A percentile compares a stretch with the other conserved stretches of the same genome.
phyloP scores from a whole-genome alignment of 139 green algal species.

The Diplosphaera chodatii region DNA sequence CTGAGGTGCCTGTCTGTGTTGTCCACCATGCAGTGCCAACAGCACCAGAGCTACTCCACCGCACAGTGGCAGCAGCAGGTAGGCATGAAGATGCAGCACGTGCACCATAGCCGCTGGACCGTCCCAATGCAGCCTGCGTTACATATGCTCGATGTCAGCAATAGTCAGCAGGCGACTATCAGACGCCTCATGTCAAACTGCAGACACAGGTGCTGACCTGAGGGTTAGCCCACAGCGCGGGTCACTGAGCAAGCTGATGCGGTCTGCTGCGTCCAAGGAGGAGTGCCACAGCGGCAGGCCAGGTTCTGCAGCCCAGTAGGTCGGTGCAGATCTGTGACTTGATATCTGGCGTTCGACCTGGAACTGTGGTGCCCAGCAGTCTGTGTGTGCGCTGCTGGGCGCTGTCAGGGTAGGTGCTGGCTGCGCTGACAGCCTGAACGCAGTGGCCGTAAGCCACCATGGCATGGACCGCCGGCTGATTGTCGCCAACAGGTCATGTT shows the following conservation, averaged over 20 bases:
- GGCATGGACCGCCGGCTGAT: no score
- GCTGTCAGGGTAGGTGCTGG: not conserved
- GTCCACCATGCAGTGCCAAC: not conserved
- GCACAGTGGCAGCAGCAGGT: conserved; percentile 1
- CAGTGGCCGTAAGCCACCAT: not conserved
- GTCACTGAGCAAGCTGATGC: not conserved
- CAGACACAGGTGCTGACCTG: not conserved
- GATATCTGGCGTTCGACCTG: no score
- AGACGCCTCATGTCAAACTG: no score
- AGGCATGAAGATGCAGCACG: not conserved
- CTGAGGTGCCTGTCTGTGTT: no score
- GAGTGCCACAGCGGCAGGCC: not conserved
- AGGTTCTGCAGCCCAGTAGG: no score
- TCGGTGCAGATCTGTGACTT: not conserved
- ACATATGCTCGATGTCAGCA: no score
- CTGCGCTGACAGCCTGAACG: not conserved
- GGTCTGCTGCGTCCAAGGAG: no score
- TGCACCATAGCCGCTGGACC: conserved; percentile 1
- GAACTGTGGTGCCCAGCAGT: not conserved
- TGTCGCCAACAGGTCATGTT: not conserved
- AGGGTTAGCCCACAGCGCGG: not conserved
- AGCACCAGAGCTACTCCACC: not conserved
- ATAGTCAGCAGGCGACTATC: no score
- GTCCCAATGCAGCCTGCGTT: conserved; percentile 6
- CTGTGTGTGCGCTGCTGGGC: not conserved